Evolutionary conservation across 306 rosid species (phyloP).

Genomic region (Lathyrus sativus): DNA sequence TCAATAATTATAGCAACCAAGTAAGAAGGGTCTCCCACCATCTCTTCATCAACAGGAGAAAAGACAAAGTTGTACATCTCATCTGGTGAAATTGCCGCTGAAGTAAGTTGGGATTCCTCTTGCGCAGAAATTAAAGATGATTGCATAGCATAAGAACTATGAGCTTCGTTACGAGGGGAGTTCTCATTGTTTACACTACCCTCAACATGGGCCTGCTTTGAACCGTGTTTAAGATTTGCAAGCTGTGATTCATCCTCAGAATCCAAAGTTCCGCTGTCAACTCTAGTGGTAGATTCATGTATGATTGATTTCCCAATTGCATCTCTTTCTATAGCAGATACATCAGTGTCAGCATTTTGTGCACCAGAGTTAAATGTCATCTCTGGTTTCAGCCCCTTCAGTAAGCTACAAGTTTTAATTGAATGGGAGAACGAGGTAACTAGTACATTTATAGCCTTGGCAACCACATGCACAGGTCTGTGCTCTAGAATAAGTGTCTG

Average conservation of each 20-base stretch:
- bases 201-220: conserved; percentile 46
- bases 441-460: conserved; percentile 81
- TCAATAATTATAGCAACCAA: conserved; percentile 79
- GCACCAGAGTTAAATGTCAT: conserved; percentile 52
- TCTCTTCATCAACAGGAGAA: conserved; percentile 87
- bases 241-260: conserved; percentile 57
- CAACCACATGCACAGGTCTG: conserved; percentile 71
- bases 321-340: conserved; percentile 47
- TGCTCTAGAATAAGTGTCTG: conserved; percentile 79
- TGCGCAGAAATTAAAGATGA: conserved; percentile 63
- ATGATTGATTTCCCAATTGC: conserved; percentile 54
- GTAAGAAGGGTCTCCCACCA: conserved; percentile 89
- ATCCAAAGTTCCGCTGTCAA: conserved; percentile 54
- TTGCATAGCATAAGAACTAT: conserved; percentile 43
- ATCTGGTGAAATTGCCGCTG: conserved; percentile 92
- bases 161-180: conserved; percentile 46
- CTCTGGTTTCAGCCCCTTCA: conserved; percentile 67
- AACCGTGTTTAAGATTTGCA: conserved; percentile 44
- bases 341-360: conserved; percentile 55
- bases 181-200: conserved; percentile 46
- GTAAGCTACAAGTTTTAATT: conserved; percentile 55
- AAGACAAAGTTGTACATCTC: conserved; percentile 88
- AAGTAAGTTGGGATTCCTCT: conserved; percentile 74
- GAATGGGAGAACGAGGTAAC: conserved; percentile 73
- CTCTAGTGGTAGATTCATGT: conserved; percentile 53